Evolutionary conservation across 768 basidiomycete species (phyloP), one percentile per base, ranked within the genome.

Genomic region (Pleurotus sapidus): DNA sequence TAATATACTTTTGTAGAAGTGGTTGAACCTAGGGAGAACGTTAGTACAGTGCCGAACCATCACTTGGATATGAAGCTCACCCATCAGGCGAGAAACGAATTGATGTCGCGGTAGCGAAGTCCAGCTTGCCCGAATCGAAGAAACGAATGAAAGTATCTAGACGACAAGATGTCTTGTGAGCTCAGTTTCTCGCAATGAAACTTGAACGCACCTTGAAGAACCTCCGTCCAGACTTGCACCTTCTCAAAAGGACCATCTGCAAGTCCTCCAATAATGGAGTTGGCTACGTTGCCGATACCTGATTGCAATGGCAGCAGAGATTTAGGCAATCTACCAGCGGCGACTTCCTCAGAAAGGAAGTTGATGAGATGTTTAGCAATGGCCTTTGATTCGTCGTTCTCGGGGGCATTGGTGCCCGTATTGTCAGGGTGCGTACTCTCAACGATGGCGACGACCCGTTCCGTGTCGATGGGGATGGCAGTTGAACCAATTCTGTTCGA

Each of bases 141-240:
- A 79, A 80, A 15, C 69, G 63, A 14, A 80, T 67, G 64, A 79
- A 79, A 4, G 74, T 76, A 65, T 78, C 77, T 74, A 48, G 1
- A 42, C 12, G 20, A 14, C 39, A 37, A 37, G 30, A 34, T 3
- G 9, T 0, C 8, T 11, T 11, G 8, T 34, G 0, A 17, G 42
- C 25, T 17, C 12, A 42, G 34, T 38, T 8, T 56, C 37, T 11
- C 1, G 11, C 9, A 11, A 43, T 6, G 6, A 25, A 9, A 9
- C 39, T 3, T 18, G 5, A 1, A 23, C 56, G 8, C 47, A 70
- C 74, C 74, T 59, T 78, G 78, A 23, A 80, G 60, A 1, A 79
- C 79, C 64, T 79, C 79, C 4, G 77, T 80, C 77, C 77, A 80
- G 12, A 79, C 79, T 63, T 77, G 75, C 5, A 80, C 78, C 49